These are phyloP conservation scores for Symbiotaphrina buchneri DNA, from an alignment of 495 filamentous ascomycete species.

Conservation along the genomic window DNA sequence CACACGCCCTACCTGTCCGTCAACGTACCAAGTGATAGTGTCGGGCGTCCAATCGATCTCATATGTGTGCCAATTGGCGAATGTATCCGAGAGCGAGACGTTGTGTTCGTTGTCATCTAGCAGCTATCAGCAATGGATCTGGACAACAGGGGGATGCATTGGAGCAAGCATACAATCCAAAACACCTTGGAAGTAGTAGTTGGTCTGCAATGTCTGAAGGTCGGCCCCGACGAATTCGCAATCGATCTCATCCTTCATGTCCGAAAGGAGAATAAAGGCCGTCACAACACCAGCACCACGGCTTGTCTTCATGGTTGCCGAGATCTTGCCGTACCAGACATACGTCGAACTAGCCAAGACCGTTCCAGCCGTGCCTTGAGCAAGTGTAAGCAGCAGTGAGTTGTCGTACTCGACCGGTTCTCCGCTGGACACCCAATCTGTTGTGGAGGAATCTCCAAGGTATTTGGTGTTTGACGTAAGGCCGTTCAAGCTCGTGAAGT, in stretches of 20 bases:
- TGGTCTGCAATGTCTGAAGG: constrained; percentile 59
- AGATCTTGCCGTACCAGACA: constrained; percentile 93
- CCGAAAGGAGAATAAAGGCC: constrained; percentile 82
- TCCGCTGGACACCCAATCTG: constrained; percentile 81
- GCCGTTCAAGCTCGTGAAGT: constrained; percentile 42
- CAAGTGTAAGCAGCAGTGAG: constrained; percentile 72
- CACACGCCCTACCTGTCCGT: constrained; percentile 52
- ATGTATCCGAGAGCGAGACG: constrained; percentile 47
- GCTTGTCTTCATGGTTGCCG: constrained; percentile 66
- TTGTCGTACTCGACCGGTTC: constrained; percentile 34
- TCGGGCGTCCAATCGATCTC: constrained; percentile 88
- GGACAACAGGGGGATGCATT: background rate
- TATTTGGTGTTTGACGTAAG: constrained; percentile 52
- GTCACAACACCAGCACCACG: constrained; percentile 76
- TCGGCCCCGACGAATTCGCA: constrained; percentile 84
- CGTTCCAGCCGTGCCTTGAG: constrained; percentile 57
- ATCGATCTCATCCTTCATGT: constrained; percentile 96
- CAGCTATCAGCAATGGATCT: constrained; percentile 1
- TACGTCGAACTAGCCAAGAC: constrained; percentile 72
- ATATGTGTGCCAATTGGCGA: constrained; percentile 66
- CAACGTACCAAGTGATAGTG: constrained; percentile 60
- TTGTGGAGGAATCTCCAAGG: constrained; percentile 52
- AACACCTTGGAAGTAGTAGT: constrained; percentile 94
- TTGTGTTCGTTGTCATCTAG: constrained; percentile 55
- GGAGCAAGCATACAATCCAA: constrained; percentile 51